Conservation (phyloP, 164 flowering plant genomes). For the Taxillus chinensis region DNA sequence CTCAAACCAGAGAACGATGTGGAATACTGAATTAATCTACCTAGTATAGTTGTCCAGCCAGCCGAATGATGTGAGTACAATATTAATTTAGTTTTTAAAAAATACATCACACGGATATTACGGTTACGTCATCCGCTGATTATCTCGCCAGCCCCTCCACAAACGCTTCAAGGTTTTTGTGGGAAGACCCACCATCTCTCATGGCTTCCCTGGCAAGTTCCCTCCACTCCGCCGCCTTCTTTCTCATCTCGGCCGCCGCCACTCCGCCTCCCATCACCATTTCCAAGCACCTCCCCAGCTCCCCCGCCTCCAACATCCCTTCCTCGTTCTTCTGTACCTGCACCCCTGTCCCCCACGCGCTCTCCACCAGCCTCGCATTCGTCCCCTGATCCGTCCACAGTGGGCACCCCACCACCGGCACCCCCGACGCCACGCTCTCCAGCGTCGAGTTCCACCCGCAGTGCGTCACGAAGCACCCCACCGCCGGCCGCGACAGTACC, state of each 20-base stretch:
- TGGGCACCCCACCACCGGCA: constrained; percentile 36
- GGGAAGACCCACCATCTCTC: constrained; percentile 16
- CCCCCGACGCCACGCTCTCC: constrained; percentile 26
- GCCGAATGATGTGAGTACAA: too few relatives aligned
- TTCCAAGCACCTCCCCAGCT: constrained; percentile 25
- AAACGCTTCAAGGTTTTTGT: constrained; percentile 16
- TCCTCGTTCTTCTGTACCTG: constrained; percentile 16
- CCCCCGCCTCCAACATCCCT: constrained; percentile 17
- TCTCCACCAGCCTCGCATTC: constrained; percentile 30
- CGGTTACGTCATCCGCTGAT: constrained; percentile 4
- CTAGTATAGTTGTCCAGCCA: too few relatives aligned
- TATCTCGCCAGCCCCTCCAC: constrained; percentile 15
- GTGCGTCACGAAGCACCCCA: too few relatives aligned
- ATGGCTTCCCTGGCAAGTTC: constrained; percentile 18
- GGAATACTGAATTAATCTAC: too few relatives aligned
- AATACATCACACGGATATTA: constrained; percentile 1
- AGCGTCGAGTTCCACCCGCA: constrained; percentile 33
- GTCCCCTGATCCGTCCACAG: constrained; percentile 32
- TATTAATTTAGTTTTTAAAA: too few relatives aligned
- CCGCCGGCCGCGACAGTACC: too few relatives aligned
- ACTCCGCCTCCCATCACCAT: constrained; percentile 21
- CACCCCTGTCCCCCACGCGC: constrained; percentile 29
- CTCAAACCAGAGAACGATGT: too few relatives aligned
- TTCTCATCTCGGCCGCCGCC: constrained; percentile 15
- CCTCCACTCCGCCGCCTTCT: constrained; percentile 20